Percentiles rank a stretch among this genome's conserved stretches.
phyloP scores from a whole-genome alignment of 2,329 filamentous ascomycete species.

The Epichloe sibirici region DNA sequence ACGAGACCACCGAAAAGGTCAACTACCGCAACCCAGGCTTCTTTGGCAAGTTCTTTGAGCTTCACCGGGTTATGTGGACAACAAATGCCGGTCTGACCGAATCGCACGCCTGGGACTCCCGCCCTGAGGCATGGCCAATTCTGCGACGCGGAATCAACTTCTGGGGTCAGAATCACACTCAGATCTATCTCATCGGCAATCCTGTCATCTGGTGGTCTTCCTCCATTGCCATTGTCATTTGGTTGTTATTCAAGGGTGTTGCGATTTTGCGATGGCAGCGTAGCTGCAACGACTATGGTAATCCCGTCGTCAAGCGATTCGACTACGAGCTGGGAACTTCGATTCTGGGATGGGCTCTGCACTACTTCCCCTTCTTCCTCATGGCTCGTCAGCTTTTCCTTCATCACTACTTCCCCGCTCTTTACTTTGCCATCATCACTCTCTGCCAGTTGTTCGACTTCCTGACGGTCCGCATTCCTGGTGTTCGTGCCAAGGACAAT shows the following conservation, averaged over 20 bases:
- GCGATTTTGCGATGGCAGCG: slow-evolving; percentile 90
- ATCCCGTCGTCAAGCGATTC: slow-evolving; percentile 82
- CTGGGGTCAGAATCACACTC: slow-evolving; percentile 88
- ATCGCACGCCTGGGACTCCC: slow-evolving; percentile 95
- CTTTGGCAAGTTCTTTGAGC: slow-evolving; percentile 94
- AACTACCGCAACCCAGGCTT: slow-evolving; percentile 94
- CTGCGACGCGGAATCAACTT: slow-evolving; percentile 96
- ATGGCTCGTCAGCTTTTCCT: slow-evolving; percentile 98
- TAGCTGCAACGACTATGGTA: slow-evolving; percentile 74
- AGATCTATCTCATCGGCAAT: slow-evolving; percentile 94
- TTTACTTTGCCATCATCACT: slow-evolving; percentile 87
- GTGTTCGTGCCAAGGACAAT: slow-evolving; percentile 51
- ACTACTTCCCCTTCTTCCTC: slow-evolving; percentile 97
- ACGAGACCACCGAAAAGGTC: slow-evolving; percentile 71
- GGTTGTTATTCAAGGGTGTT: slow-evolving; percentile 74
- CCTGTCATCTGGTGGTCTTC: slow-evolving; percentile 91
- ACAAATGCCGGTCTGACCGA: slow-evolving; percentile 95
- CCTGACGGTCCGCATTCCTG: slow-evolving; percentile 57
- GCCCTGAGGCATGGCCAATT: slow-evolving; percentile 84
- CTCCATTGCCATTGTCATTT: slow-evolving; percentile 63
- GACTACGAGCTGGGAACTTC: slow-evolving; percentile 91
- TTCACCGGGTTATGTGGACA: slow-evolving; percentile 97
- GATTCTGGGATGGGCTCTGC: slow-evolving; percentile 88
- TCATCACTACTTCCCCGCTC: slow-evolving; percentile 94
- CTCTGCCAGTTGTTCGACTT: slow-evolving; percentile 88